Conservation (phyloP, 2,329 filamentous ascomycete genomes). For the Trichoderma sp. region DNA sequence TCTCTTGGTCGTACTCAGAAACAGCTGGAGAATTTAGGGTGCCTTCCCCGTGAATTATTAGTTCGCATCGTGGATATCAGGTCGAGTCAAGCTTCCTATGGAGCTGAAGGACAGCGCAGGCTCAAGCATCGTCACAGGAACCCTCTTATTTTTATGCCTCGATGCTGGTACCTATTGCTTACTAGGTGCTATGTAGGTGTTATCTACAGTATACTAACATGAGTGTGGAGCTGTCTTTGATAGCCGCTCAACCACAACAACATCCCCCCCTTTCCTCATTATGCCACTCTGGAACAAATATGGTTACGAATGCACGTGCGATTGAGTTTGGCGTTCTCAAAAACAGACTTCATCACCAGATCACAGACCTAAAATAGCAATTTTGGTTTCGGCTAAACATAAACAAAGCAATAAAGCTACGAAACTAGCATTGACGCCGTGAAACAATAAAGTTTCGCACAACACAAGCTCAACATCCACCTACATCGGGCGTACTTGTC, state of each 20-base stretch:
- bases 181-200: no score
- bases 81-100: background rate
- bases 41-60: background rate
- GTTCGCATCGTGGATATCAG: background rate
- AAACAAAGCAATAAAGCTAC: conserved; percentile 13
- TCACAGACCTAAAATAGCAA: background rate
- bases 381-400: conserved; percentile 7
- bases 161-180: background rate
- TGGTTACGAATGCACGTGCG: background rate
- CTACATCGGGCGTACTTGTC: background rate
- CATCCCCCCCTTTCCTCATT: background rate
- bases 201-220: background rate
- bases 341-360: background rate
- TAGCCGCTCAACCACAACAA: background rate
- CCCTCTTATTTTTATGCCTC: background rate
- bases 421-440: conserved; percentile 12
- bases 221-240: background rate
- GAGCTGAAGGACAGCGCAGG: background rate
- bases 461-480: background rate
- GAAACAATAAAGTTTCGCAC: conserved; percentile 9
- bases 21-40: background rate
- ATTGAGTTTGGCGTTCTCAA: background rate
- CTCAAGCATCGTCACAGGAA: background rate
- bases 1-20: conserved; percentile 5
- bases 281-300: conserved; percentile 5